phyloP scores from a whole-genome alignment of 2,329 filamentous ascomycete genomes.

The Bipolaris gigantea region DNA sequence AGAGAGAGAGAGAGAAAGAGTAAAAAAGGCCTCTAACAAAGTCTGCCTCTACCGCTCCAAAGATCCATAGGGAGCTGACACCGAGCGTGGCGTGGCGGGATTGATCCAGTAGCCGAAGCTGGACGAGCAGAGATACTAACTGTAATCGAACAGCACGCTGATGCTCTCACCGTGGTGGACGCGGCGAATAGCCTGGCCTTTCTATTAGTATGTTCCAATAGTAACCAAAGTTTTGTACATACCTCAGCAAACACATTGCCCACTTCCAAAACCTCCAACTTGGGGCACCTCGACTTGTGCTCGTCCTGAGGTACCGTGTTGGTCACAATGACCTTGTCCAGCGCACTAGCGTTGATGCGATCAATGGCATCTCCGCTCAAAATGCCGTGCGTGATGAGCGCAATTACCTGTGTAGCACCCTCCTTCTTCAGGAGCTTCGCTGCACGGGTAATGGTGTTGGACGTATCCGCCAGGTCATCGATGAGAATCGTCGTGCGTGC shows the following conservation, averaged over 20 bases:
- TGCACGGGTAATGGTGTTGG: conserved; percentile 93
- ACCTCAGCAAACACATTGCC: conserved; percentile 88
- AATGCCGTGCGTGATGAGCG: conserved; percentile 91
- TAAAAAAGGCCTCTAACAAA: background rate
- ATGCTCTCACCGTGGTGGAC: conserved; percentile 98
- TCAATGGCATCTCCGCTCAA: conserved; percentile 94
- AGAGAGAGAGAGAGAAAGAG: background rate
- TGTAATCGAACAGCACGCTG: conserved; percentile 88
- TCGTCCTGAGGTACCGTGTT: conserved; percentile 91
- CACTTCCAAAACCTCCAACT: conserved; percentile 89
- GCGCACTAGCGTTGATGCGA: conserved; percentile 86
- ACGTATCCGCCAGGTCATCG: conserved; percentile 93
- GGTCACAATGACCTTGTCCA: conserved; percentile 93
- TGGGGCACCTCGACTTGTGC: conserved; percentile 75
- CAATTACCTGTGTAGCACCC: conserved; percentile 84
- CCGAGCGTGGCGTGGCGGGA: background rate
- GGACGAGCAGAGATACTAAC: conserved; percentile 50
- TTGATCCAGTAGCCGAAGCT: background rate
- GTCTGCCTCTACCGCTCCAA: background rate
- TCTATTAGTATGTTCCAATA: conserved; percentile 22
- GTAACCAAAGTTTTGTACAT: conserved; percentile 22
- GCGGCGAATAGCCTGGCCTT: conserved; percentile 73
- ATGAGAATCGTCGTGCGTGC: conserved; percentile 85
- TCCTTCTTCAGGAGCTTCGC: conserved; percentile 97
- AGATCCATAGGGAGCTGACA: background rate